These are phyloP conservation scores for Sugiyamaella sp. DNA, from an alignment of 1,139 yeast genomes.

Conservation along the genomic window DNA sequence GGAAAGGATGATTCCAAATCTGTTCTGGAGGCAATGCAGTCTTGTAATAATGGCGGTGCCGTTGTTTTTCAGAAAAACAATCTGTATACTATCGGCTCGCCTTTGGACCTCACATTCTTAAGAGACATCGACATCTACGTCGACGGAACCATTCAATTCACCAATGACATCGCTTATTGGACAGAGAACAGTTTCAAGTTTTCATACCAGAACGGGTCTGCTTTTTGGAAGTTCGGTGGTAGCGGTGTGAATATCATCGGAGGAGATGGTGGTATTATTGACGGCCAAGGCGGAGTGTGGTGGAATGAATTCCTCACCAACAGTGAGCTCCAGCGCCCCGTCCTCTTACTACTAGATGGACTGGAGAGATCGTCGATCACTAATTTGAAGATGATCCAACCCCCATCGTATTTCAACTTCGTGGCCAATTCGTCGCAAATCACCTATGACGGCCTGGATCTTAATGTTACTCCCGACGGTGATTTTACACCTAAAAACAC, in stretches of 20 bases:
- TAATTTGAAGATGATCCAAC: slow-evolving; percentile 10
- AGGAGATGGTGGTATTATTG: slow-evolving; percentile 4
- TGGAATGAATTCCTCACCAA: slow-evolving; percentile 8
- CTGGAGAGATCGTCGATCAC: slow-evolving; percentile 5
- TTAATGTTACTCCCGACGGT: slow-evolving; percentile 10
- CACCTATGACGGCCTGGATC: slow-evolving; percentile 4
- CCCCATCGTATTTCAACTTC: slow-evolving; percentile 7
- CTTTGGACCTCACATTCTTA: slow-evolving; percentile 14
- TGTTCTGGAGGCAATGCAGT: slow-evolving; percentile 5
- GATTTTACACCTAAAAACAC: slow-evolving; percentile 6
- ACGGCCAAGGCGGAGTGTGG: slow-evolving; percentile 10
- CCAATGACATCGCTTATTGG: slow-evolving; percentile 8
- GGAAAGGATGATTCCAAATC: slow-evolving; percentile 8
- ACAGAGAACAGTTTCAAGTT: slow-evolving; percentile 8
- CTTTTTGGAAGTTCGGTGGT: slow-evolving; percentile 16
- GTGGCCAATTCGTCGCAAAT: slow-evolving; percentile 11
- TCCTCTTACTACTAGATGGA: slow-evolving; percentile 4
- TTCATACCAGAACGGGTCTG: slow-evolving; percentile 10
- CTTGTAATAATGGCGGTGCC: slow-evolving; percentile 11
- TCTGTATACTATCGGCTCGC: slow-evolving; percentile 12
- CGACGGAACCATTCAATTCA: slow-evolving; percentile 12
- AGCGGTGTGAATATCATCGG: slow-evolving; percentile 14
- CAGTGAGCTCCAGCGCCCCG: slow-evolving; percentile 5
- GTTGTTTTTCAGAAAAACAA: slow-evolving; percentile 9
- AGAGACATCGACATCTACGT: slow-evolving; percentile 13